These are phyloP conservation scores for Naganishia onofrii DNA, from an alignment of 768 basidiomycete genomes.

Conservation along the genomic window DNA sequence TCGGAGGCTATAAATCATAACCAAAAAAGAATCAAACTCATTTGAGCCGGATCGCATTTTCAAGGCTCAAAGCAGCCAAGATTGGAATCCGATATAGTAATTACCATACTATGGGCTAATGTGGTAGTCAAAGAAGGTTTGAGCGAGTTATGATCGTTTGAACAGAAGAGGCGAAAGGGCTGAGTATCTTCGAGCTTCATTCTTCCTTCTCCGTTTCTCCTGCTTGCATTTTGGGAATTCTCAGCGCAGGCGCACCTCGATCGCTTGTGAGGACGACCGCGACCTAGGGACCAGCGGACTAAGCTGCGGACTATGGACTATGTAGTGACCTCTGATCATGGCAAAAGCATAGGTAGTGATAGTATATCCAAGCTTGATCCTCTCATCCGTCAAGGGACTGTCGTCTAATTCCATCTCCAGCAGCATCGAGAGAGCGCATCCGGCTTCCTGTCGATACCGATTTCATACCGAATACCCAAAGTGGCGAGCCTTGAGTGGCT, in stretches of 20 bases:
- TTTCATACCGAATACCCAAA: background rate
- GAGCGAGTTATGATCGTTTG: too few species aligned
- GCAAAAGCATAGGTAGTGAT: background rate
- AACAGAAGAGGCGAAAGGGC: too few species aligned
- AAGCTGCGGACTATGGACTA: too few species aligned
- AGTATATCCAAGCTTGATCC: background rate
- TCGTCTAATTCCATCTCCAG: too few species aligned
- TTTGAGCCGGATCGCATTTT: background rate
- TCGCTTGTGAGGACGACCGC: background rate
- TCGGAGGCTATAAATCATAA: too few species aligned
- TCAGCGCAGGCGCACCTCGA: background rate
- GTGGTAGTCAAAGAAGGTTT: too few species aligned
- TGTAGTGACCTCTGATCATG: background rate
- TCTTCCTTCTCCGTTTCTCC: background rate
- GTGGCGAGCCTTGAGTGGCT: background rate
- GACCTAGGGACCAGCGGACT: too few species aligned
- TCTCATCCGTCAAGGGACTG: background rate
- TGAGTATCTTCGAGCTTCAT: too few species aligned
- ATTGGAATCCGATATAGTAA: too few species aligned
- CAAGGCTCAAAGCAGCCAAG: too few species aligned
- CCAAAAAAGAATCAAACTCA: too few species aligned
- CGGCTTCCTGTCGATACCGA: slow-evolving; percentile 2
- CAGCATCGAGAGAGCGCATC: background rate
- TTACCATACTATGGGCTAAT: too few species aligned
- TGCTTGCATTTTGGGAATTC: background rate